phyloP scores from a whole-genome alignment of 2,329 filamentous ascomycete genomes.

The Ceratocystis colombiana region DNA sequence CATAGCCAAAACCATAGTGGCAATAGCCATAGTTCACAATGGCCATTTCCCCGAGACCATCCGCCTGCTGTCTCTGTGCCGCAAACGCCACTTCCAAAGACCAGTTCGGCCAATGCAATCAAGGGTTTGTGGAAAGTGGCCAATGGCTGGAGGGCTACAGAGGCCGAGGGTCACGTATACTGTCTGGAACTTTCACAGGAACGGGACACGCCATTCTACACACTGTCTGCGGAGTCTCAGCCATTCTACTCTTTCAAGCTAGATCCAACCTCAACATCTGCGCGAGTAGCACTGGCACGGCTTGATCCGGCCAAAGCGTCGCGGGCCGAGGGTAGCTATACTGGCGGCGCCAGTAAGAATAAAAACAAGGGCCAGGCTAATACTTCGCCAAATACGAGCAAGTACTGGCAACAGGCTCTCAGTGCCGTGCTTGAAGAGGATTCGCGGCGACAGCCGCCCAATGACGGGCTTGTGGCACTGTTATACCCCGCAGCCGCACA shows the following conservation, averaged over 20 bases:
- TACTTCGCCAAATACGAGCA: conserved; percentile 32
- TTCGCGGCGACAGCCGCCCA: conserved; percentile 43
- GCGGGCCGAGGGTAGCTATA: conserved; percentile 37
- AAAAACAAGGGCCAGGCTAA: conserved; percentile 25
- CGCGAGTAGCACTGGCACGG: conserved; percentile 48
- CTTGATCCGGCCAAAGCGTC: conserved; percentile 51
- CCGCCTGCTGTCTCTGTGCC: conserved; percentile 35
- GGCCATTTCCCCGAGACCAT: conserved; percentile 31
- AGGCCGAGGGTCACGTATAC: conserved; percentile 48
- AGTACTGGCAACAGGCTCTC: conserved; percentile 49
- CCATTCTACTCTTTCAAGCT: conserved; percentile 59
- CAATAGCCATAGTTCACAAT: conserved; percentile 24
- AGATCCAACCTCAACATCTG: conserved; percentile 54
- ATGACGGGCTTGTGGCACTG: conserved; percentile 56
- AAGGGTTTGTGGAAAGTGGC: conserved; percentile 57
- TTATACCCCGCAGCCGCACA: conserved; percentile 58
- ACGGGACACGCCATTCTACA: conserved; percentile 55
- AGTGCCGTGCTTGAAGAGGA: conserved; percentile 49
- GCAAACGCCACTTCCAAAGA: conserved; percentile 36
- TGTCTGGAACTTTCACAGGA: conserved; percentile 48
- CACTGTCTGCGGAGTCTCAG: conserved; percentile 50
- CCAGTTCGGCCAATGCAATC: conserved; percentile 51
- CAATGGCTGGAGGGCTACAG: conserved; percentile 57
- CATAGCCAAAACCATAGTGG: conserved; percentile 6
- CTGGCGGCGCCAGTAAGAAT: conserved; percentile 28